Conservation (phyloP, 2,329 filamentous ascomycete species). For the Lachnellula occidentalis region DNA sequence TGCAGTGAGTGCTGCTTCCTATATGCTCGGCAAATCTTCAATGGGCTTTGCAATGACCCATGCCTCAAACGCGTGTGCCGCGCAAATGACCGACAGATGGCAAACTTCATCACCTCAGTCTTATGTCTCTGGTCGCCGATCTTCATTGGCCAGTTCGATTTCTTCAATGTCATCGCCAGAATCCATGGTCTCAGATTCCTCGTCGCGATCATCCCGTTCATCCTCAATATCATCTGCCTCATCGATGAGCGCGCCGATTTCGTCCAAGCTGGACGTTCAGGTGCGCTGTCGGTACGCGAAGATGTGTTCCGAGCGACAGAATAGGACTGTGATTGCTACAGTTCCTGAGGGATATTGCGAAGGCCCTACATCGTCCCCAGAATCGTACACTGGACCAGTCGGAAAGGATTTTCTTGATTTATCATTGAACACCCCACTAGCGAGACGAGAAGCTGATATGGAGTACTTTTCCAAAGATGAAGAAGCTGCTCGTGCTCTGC, state of each 20-base stretch:
- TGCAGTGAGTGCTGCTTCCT: slow-evolving; percentile 50
- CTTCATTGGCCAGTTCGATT: slow-evolving; percentile 57
- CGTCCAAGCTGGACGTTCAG: slow-evolving; percentile 52
- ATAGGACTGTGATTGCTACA: slow-evolving; percentile 48
- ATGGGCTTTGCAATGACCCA: slow-evolving; percentile 59
- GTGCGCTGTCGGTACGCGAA: slow-evolving; percentile 60
- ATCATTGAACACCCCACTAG: slow-evolving; percentile 43
- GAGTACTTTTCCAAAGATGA: slow-evolving; percentile 38
- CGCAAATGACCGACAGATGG: slow-evolving; percentile 50
- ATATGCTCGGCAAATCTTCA: slow-evolving; percentile 46
- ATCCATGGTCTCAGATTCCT: slow-evolving; percentile 61
- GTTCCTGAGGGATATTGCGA: slow-evolving; percentile 53
- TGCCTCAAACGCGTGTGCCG: slow-evolving; percentile 39
- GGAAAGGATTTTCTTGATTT: slow-evolving; percentile 47
- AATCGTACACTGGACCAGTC: slow-evolving; percentile 49
- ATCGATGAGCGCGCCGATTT: slow-evolving; percentile 53
- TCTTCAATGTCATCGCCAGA: slow-evolving; percentile 61
- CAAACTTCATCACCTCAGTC: slow-evolving; percentile 48
- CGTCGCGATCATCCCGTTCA: slow-evolving; percentile 51
- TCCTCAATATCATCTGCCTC: slow-evolving; percentile 61
- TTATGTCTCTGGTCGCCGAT: slow-evolving; percentile 48
- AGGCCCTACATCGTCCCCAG: slow-evolving; percentile 49
- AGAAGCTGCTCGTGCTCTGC: slow-evolving; percentile 53
- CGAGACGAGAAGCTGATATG: slow-evolving; percentile 41
- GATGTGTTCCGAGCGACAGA: slow-evolving; percentile 51